Base-by-base conservation (phyloP, 257 asterid genomes). In the Henckelia pumila region DNA sequence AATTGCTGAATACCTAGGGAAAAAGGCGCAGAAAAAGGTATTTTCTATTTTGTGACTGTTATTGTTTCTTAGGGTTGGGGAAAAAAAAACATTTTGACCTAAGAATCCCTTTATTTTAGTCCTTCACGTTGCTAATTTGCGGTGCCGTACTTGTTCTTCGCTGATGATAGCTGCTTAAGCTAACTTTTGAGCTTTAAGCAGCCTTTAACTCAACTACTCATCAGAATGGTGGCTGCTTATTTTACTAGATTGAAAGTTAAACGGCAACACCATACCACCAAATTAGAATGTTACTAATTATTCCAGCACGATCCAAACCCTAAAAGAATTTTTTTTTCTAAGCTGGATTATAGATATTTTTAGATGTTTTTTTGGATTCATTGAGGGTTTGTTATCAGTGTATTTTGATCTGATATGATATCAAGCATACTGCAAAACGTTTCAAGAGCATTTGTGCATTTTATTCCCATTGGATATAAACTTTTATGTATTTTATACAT, bases 11-110 rank as follows among this genome's bases (percentile, higher is more conserved):
- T 89, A 89, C 67, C 7, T 85, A 69, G 85, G 91, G 17, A 89
- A 79, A 76, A 89, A 85, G 70, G 96, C 95, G 16, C 91, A 84
- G 19, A 88, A 81, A 53, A 82, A 77, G 81, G 89, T 84, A 33
- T 1, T 61, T 21, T 19, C 62, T 9, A 21, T 64, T 8, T 64
- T 22, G 16, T 64, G 10, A 44, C 19, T 23, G 0, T 14, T 9
- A 24, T 59, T 20, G 22, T 7, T 8, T 35, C 11, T 37, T 10
- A 37, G 17, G 49, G 5, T 37, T 10, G 49, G 17, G 5, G 5
- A 10, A 35, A 3, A 37, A 37, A 44, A 44, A 44, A 1, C 52
- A 44, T 44, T 44, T 44, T 44, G 16, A 11, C 4, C 49, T 13
- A 37, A 37, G 3, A 10, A 35, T 35, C 14, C 16, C 47, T 16